Conservation (phyloP, 2,329 filamentous ascomycete genomes). For the Colletotrichum sp. region DNA sequence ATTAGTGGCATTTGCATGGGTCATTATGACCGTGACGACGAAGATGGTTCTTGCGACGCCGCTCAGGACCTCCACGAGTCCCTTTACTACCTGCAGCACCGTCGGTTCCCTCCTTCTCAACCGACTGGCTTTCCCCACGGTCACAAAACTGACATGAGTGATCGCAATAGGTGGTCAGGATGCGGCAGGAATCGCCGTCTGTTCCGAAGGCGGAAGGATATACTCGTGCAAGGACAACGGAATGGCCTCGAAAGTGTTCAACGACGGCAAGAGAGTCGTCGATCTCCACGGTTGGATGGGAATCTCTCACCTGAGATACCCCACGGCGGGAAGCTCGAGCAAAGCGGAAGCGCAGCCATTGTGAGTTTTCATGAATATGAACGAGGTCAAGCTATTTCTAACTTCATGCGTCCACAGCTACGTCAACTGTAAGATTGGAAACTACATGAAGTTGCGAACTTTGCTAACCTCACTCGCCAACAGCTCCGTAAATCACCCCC, state of each 20-base stretch:
- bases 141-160: neutral
- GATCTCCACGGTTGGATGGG: slow-evolving; percentile 22
- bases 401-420: neutral
- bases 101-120: neutral
- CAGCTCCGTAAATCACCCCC: neutral
- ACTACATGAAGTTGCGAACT: neutral
- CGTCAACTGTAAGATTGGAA: neutral
- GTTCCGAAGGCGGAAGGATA: slow-evolving; percentile 75
- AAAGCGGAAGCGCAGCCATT: slow-evolving; percentile 92
- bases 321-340: slow-evolving; percentile 63
- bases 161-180: slow-evolving; percentile 68
- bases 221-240: slow-evolving; percentile 92
- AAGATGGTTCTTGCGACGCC: slow-evolving; percentile 36
- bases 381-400: neutral
- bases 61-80: slow-evolving; percentile 73
- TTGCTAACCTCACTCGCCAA: neutral
- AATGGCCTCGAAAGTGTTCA: slow-evolving; percentile 84
- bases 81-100: slow-evolving; percentile 70
- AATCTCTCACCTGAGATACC: slow-evolving; percentile 85
- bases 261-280: slow-evolving; percentile 66
- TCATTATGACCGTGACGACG: slow-evolving; percentile 1
- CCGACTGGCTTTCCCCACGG: neutral
- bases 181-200: slow-evolving; percentile 83
- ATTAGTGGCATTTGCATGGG: slow-evolving; percentile 11
- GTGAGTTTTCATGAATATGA: neutral